Percentiles rank a stretch among this genome's conserved stretches.
phyloP scores from a whole-genome alignment of 1,284 basidiomycete species.

The Ganoderma sinense region DNA sequence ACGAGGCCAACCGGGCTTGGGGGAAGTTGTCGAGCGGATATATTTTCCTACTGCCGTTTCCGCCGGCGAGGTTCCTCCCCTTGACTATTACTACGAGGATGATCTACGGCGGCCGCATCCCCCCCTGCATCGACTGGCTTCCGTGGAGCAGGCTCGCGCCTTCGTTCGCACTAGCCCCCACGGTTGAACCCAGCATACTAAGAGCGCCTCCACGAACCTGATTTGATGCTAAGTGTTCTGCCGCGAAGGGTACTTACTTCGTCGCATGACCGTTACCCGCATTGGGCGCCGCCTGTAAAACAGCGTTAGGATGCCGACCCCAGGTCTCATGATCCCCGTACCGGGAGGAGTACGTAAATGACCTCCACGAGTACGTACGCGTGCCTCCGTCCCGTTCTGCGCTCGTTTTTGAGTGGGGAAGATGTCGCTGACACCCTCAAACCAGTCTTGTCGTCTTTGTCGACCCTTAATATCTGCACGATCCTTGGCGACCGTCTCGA shows the following conservation, averaged over 20 bases:
- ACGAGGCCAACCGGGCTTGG: not conserved
- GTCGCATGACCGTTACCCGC: not conserved
- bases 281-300: not conserved
- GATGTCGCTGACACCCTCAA: not conserved
- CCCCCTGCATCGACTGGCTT: not conserved
- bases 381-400: constrained; percentile 44
- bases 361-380: constrained; percentile 16
- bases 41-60: not conserved
- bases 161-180: not conserved
- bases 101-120: not conserved
- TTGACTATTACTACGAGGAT: not conserved
- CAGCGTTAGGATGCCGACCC: not conserved
- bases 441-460: constrained; percentile 52
- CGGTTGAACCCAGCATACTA: not conserved
- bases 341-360: not conserved
- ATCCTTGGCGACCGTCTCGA: constrained; percentile 66
- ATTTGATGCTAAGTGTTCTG: not conserved
- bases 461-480: constrained; percentile 52
- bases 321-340: not conserved
- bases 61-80: not conserved
- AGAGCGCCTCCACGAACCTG: not conserved
- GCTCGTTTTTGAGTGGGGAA: not conserved
- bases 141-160: not conserved
- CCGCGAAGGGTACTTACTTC: not conserved
- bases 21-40: not conserved